Evolutionary conservation across 805 yeast genomes (phyloP).

Genomic region (Clavispora santaluciae): DNA sequence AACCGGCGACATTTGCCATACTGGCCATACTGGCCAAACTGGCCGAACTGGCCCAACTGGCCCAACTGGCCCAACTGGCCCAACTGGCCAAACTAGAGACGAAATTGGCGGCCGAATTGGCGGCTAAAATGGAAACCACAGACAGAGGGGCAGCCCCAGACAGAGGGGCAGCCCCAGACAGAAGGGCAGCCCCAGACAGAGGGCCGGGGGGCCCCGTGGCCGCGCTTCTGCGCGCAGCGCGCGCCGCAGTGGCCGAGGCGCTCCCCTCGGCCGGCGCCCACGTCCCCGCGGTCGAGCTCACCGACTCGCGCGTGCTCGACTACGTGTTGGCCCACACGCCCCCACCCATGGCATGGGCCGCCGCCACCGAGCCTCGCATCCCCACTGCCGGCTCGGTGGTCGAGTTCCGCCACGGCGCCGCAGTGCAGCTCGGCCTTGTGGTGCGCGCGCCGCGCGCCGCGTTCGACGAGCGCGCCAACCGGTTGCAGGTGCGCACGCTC

Average conservation of each 20-base stretch:
- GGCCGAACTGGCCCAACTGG: too few relatives aligned
- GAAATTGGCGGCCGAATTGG: too few relatives aligned
- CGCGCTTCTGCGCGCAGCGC: not conserved
- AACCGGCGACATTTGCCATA: too few relatives aligned
- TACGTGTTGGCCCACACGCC: constrained; percentile 4
- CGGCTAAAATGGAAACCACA: too few relatives aligned
- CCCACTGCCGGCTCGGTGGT: constrained; percentile 36
- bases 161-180: not conserved
- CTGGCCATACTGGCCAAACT: too few relatives aligned
- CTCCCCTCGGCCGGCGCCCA: constrained; percentile 1
- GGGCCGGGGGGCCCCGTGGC: not conserved
- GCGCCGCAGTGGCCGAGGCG: not conserved
- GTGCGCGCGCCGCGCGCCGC: constrained; percentile 24
- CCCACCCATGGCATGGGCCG: constrained; percentile 12
- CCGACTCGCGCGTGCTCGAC: constrained; percentile 9
- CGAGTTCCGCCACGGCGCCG: constrained; percentile 23
- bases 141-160: not conserved
- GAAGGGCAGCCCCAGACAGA: not conserved
- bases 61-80: too few relatives aligned
- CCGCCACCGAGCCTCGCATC: constrained; percentile 6
- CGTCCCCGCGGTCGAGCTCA: constrained; percentile 15
- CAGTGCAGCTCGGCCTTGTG: constrained; percentile 33
- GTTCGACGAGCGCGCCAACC: constrained; percentile 31
- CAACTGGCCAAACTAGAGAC: too few relatives aligned
- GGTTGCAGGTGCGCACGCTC: constrained; percentile 27